Evolutionary conservation across 2,329 filamentous ascomycete species (phyloP), one percentile per base, ranked within the genome.

Genomic region (Dichotomopilus funicola): DNA sequence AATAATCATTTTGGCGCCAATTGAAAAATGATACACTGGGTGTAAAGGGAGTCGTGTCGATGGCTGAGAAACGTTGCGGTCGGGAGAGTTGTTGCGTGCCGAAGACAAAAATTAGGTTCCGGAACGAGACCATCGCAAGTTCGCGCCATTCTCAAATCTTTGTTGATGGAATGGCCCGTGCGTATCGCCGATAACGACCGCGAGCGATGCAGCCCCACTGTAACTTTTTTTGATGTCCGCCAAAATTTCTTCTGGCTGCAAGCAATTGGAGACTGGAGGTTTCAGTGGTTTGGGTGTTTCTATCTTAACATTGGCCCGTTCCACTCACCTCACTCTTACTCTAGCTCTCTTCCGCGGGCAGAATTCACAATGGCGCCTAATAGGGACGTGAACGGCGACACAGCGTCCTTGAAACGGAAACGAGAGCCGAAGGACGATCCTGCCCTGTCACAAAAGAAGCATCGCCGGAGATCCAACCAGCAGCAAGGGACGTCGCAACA

Each of bases 1-100:
- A 65, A 99, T 97, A 74, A 99, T 99, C 94, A 99, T 99, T 55
- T 75, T 87, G 76, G 33, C 48, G 55, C 40, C 6, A 38, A 12
- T 49, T 31, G 37, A 46, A n/a, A 27, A 27, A 27, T 27, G 19
- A 27, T 27, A 27, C 19, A 27, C 19, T 27, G 19, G 19, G 19
- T 27, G 19, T 27, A 27, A 27, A 27, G 19, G 19, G 19, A 27
- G 19, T 27, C 19, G 19, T 27, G 19, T 27, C 19, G 19, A 27
- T 27, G 19, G 19, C 19, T 27, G 19, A 27, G 19, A 27, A 27
- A 27, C 19, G 19, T 27, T 27, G 19, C 19, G 19, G 19, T 27
- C 19, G 19, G 19, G 19, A 27, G 19, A 27, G 19, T 27, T 27
- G 19, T 27, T 27, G 19, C 19, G 19, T 27, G 19, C 19, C 19